Percentiles rank a stretch among this genome's conserved stretches.
Conservation (phyloP, 208 protist species). For the Novymonas esmeraldas region DNA sequence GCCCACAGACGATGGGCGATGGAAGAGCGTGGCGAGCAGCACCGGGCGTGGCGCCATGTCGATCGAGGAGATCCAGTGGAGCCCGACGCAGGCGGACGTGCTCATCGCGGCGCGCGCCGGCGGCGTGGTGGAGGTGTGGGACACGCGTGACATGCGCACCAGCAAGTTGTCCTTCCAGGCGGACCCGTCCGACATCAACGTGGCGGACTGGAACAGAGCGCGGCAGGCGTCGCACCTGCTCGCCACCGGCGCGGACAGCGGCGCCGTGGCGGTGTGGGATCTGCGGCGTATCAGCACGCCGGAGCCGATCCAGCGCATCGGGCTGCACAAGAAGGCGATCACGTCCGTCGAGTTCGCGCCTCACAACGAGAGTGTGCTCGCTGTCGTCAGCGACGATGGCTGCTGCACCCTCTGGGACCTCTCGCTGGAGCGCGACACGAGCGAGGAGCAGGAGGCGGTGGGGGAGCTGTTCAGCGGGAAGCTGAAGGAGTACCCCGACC, state of each 20-base stretch:
- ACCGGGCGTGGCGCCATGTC: slow-evolving; percentile 52
- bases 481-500: slow-evolving; percentile 87
- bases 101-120: slow-evolving; percentile 84
- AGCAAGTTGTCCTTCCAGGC: slow-evolving; percentile 79
- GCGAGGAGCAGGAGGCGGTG: slow-evolving; percentile 89
- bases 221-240: slow-evolving; percentile 93
- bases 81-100: slow-evolving; percentile 92
- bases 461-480: slow-evolving; percentile 76
- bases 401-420: slow-evolving; percentile 98
- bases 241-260: slow-evolving; percentile 97
- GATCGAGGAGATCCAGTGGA: slow-evolving; percentile 98
- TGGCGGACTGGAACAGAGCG: slow-evolving; percentile 96
- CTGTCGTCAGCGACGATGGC: slow-evolving; percentile 92
- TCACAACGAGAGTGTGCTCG: slow-evolving; percentile 95
- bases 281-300: slow-evolving; percentile 85
- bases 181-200: slow-evolving; percentile 96
- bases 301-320: slow-evolving; percentile 87
- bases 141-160: slow-evolving; percentile 88
- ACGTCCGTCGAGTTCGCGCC: slow-evolving; percentile 97
- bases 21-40: slow-evolving; percentile 72
- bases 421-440: slow-evolving; percentile 95
- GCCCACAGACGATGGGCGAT: slow-evolving; percentile 72
- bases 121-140: slow-evolving; percentile 89
- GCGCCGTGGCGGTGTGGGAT: slow-evolving; percentile 97
- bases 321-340: slow-evolving; percentile 94